Conservation (phyloP, 1,139 yeast genomes). For the Diutina rugosa region DNA sequence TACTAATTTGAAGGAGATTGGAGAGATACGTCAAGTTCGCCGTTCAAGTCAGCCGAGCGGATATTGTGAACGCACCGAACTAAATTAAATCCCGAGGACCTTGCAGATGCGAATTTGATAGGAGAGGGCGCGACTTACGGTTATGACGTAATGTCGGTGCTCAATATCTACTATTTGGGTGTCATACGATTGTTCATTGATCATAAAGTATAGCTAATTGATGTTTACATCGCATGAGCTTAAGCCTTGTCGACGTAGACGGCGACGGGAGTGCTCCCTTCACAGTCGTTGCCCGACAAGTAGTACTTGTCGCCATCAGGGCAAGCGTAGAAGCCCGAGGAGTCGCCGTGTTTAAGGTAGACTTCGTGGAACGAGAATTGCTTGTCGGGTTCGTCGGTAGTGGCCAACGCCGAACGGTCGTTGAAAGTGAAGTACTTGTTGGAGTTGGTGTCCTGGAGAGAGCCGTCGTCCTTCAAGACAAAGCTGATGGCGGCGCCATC, state of each 20-base stretch:
- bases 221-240: neutral
- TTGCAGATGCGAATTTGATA: no score
- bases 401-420: neutral
- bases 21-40: no score
- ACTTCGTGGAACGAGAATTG: neutral
- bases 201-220: no score
- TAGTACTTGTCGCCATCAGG: neutral
- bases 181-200: no score
- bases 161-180: no score
- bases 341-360: neutral
- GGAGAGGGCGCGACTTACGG: no score
- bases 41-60: no score
- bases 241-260: neutral
- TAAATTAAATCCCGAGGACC: no score
- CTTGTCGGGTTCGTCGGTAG: neutral
- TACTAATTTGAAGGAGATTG: no score
- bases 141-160: no score
- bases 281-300: neutral
- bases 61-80: no score
- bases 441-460: neutral
- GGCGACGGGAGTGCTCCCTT: neutral
- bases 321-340: neutral
- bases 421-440: neutral
- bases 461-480: slow-evolving; percentile 1
- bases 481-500: neutral